Percentiles rank a stretch among this genome's conserved stretches.
phyloP scores from a whole-genome alignment of 1,284 basidiomycete genomes.

The Ustilago curta region DNA sequence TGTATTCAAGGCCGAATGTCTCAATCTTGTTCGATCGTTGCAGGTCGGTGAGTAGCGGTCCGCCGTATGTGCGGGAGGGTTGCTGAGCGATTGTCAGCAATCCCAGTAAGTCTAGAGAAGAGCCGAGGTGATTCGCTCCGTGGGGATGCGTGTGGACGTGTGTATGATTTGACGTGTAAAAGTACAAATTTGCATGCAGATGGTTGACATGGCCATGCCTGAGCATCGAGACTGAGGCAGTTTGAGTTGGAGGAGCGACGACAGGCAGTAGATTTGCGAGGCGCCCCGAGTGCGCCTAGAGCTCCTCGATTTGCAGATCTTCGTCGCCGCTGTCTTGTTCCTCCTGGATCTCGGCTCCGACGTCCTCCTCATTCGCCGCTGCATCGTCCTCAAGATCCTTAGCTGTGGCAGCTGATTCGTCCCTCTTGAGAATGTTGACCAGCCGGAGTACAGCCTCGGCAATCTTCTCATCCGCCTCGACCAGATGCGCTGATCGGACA shows the following conservation, averaged over 20 bases:
- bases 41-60: neutral
- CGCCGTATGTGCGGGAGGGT: too few relatives aligned
- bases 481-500: conserved; percentile 82
- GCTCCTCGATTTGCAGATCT: conserved; percentile 64
- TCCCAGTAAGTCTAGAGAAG: too few relatives aligned
- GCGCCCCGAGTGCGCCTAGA: conserved; percentile 21
- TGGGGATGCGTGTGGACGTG: neutral
- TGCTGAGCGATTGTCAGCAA: too few relatives aligned
- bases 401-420: conserved; percentile 60
- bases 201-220: neutral
- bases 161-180: conserved; percentile 5
- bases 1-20: neutral
- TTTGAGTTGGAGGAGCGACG: neutral
- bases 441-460: conserved; percentile 65
- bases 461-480: conserved; percentile 80
- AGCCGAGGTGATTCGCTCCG: neutral
- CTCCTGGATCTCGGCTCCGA: conserved; percentile 45
- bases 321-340: conserved; percentile 53
- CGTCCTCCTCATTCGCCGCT: conserved; percentile 46
- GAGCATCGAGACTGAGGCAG: neutral
- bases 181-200: conserved; percentile 29
- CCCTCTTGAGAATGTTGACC: conserved; percentile 67
- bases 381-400: conserved; percentile 53
- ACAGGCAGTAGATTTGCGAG: neutral
- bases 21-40: neutral